Base-by-base conservation (phyloP, 1,284 basidiomycete genomes). In the Grifola frondosa region DNA sequence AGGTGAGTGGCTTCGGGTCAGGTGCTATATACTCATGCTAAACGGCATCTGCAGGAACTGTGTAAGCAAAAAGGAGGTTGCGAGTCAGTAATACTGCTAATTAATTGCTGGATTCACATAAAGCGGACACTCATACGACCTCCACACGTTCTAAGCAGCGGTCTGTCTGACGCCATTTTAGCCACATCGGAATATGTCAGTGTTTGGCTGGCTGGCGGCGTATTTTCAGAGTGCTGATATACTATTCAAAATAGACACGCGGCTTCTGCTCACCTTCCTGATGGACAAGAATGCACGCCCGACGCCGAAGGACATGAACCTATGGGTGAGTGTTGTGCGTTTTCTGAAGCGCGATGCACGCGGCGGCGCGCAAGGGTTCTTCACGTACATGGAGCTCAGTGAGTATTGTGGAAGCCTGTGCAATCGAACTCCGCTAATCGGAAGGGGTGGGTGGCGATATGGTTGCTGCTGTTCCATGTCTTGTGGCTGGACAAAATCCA, bases 331-430 rank as follows among this genome's bases (percentile, higher is more conserved):
- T 57, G 63, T 72, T 28, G 65, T 81, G 29, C 68, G 74, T n/a
- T 80, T 74, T 61, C 56, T 82, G 58, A 84, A 84, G 61, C 66
- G 69, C 10, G 72, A 72, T 26, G 76, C 78, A 2, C 68, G 67
- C 0, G 78, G 77, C 7, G 77, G 79, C 17, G 73, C 74, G 6
- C 66, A 83, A 6, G 73, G 74, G 16, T 82, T 82, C 66, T 82
- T 84, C 67, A 81, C 80, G 4, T 83, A 83, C 59, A 73, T 74
- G 64, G 80, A 82, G 52, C 69, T 82, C 23, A 72, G 74, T 75
- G 43, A 45, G 72, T 68, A 34, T 29, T 37, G 39, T 21, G 34
- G 21, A n/a, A n/a, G n/a, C n/a, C n/a, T n/a, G n/a, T n/a, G n/a
- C n/a, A n/a, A n/a, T n/a, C n/a, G n/a, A n/a, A n/a, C n/a, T n/a